Evolutionary conservation across 2,329 filamentous ascomycete genomes (phyloP).

Genomic region (Hypomyces perniciosus): DNA sequence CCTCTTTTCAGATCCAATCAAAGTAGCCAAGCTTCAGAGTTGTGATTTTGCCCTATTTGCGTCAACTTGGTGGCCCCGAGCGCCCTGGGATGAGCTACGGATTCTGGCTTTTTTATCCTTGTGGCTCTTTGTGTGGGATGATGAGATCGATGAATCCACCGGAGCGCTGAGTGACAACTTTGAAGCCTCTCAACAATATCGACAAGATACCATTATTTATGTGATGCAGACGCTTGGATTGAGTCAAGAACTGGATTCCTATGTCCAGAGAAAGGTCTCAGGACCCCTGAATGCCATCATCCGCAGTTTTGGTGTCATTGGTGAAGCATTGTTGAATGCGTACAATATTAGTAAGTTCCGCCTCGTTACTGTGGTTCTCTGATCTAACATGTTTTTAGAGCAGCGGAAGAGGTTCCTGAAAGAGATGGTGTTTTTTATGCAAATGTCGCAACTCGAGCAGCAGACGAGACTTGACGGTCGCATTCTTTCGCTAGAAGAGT

Average conservation of each 20-base stretch:
- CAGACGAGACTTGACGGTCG: too few species aligned
- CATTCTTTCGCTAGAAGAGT: too few species aligned
- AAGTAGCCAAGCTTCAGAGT: too few species aligned
- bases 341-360: neutral
- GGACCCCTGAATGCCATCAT: neutral
- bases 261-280: neutral
- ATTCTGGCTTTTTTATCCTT: neutral
- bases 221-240: neutral
- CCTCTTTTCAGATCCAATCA: too few species aligned
- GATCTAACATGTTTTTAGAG: neutral
- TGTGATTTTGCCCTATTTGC: neutral
- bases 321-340: neutral
- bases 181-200: neutral
- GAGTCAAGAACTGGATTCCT: neutral
- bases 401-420: too few species aligned
- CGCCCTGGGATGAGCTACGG: neutral
- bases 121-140: constrained; percentile 4
- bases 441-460: too few species aligned
- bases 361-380: neutral
- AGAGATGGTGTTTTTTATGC: too few species aligned
- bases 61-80: neutral
- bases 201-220: neutral
- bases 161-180: neutral
- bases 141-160: constrained; percentile 5
- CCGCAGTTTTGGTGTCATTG: neutral